A percentile compares a stretch with the other conserved stretches of the same genome.
Conservation (phyloP, 1,284 basidiomycete species). For the Ceratobasidium sp. region DNA sequence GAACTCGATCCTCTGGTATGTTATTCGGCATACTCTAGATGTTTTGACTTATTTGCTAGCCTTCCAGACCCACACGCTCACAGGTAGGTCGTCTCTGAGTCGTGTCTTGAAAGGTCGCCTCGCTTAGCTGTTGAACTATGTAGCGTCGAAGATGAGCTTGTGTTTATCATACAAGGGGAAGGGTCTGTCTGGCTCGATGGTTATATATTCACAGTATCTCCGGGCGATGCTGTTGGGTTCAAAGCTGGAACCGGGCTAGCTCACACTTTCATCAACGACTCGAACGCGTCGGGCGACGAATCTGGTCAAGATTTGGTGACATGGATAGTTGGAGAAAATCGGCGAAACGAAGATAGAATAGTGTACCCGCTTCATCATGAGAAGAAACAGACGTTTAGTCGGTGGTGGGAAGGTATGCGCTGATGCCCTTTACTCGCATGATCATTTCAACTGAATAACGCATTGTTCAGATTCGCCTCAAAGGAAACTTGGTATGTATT, state of each 20-base stretch:
- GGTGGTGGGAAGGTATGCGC: constrained; percentile 51
- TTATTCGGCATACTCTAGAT: background rate
- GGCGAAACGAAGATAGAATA: constrained; percentile 47
- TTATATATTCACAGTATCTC: constrained; percentile 47
- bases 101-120: constrained; percentile 32
- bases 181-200: constrained; percentile 51
- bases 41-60: background rate
- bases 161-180: constrained; percentile 50
- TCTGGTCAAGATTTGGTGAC: constrained; percentile 50
- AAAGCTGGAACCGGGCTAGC: constrained; percentile 51
- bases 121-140: constrained; percentile 45
- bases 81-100: constrained; percentile 22
- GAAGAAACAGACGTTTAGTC: constrained; percentile 45
- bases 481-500: constrained; percentile 19
- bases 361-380: constrained; percentile 50
- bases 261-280: constrained; percentile 52
- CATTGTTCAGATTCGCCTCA: background rate
- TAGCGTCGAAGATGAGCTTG: constrained; percentile 51
- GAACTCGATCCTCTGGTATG: constrained; percentile 51
- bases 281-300: constrained; percentile 46
- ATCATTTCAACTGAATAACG: background rate
- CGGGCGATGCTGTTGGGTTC: constrained; percentile 52
- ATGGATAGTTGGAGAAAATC: constrained; percentile 52
- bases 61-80: constrained; percentile 51
- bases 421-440: background rate